Base-by-base conservation (phyloP, 2,329 filamentous ascomycete genomes). In the Berkeleyomyces basicola region DNA sequence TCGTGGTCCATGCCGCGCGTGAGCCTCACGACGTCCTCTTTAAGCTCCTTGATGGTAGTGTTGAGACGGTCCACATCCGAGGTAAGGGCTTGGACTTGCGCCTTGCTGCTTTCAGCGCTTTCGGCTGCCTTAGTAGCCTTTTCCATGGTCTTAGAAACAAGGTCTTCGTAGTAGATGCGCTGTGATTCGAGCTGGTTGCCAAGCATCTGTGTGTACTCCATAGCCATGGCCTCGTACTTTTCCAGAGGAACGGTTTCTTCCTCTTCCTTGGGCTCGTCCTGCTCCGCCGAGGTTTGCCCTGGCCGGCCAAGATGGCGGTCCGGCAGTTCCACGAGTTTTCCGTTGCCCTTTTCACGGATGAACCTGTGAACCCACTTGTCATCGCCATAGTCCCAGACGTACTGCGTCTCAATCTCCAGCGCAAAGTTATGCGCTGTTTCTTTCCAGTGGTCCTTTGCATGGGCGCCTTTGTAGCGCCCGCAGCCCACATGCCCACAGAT, bases 381-480 rank as follows among this genome's bases (percentile, higher is more conserved):
- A 3, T 89, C 90, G 0, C 88, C 89, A 67, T 99, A 99, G 73
- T 99, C 93, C 93, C 93, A 99, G 1, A 99, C 91, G 68, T 96
- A 87, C 72, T 99, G 92, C 0, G 90, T 95, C 66, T 87, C 84
- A 44, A 97, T 82, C 71, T 99, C 93, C 71, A 99, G 87, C 36
- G 90, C 87, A 71, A 96, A 99, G 66, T 87, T 88, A 72, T 99
- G 93, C 3, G 84, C 83, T 2, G 89, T 95, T 62, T 88, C 82
- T 73, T 95, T 90, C 82, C 90, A 96, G 73, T 96, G 91, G 10
- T 88, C 86, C 71, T 95, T 96, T 42, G 92, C 91, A 69, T 97
- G 91, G 0, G 90, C 93, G 37, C 86, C 84, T 72, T 96, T 95
- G 71, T 99, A 99, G 39, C 93, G 84, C 0, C 93, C 93, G 70